These are phyloP conservation scores for Zasmidium angulare DNA, from an alignment of 2,329 filamentous ascomycete genomes.

Conservation along the genomic window DNA sequence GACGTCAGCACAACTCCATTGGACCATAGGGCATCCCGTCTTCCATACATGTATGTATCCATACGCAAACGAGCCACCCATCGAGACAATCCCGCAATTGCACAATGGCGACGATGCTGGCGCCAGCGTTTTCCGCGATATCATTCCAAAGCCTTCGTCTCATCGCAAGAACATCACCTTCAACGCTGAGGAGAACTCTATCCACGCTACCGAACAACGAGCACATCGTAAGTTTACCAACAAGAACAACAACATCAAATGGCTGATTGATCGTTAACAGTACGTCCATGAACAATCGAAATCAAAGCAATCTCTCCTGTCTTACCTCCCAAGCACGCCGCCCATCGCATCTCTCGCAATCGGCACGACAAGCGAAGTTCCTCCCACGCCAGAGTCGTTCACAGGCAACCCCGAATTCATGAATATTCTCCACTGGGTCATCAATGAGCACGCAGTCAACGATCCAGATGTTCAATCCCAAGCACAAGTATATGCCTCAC, in stretches of 20 bases:
- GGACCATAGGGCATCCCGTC: background rate
- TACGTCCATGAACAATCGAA: constrained; percentile 51
- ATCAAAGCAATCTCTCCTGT: constrained; percentile 48
- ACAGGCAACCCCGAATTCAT: constrained; percentile 58
- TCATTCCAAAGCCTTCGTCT: constrained; percentile 22
- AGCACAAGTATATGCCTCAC: constrained; percentile 60
- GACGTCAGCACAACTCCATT: background rate
- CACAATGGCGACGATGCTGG: constrained; percentile 16
- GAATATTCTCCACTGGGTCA: constrained; percentile 55
- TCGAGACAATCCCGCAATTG: background rate
- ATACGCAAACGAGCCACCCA: too few species aligned
- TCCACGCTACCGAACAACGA: constrained; percentile 47
- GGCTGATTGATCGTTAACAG: constrained; percentile 20
- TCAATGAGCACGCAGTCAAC: constrained; percentile 53
- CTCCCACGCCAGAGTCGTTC: constrained; percentile 57
- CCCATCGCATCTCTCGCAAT: constrained; percentile 55
- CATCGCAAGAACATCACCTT: constrained; percentile 25
- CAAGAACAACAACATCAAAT: background rate
- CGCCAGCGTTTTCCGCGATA: constrained; percentile 14
- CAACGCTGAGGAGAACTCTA: constrained; percentile 26
- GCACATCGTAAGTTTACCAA: constrained; percentile 33
- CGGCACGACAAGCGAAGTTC: constrained; percentile 54
- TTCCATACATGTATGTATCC: background rate
- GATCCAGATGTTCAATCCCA: constrained; percentile 60
- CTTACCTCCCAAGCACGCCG: constrained; percentile 57